Conservation (phyloP, 768 basidiomycete genomes). For the Boletales sp. region DNA sequence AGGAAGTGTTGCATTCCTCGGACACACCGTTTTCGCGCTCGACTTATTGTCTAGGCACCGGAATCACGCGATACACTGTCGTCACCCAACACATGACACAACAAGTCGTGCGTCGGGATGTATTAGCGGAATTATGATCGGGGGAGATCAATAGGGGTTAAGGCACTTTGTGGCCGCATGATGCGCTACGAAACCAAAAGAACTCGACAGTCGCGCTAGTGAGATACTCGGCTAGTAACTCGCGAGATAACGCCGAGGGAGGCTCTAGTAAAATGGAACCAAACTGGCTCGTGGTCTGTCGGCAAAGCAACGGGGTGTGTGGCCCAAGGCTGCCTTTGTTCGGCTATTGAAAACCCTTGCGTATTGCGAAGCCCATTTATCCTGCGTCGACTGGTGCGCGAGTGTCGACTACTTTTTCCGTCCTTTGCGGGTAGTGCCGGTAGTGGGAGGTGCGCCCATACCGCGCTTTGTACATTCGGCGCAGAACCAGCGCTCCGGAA, state of each 20-base stretch:
- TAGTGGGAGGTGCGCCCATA: constrained; percentile 29
- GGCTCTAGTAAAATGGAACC: neutral
- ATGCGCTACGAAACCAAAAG: neutral
- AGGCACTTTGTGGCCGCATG: neutral
- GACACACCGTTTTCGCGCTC: neutral
- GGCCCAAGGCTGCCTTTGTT: neutral
- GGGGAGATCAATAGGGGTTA: constrained; percentile 5
- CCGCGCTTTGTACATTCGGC: constrained; percentile 45
- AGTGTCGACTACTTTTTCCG: constrained; percentile 35
- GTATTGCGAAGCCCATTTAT: neutral
- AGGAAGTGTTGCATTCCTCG: constrained; percentile 4
- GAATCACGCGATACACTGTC: neutral
- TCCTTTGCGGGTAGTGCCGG: constrained; percentile 35
- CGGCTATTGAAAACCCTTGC: neutral
- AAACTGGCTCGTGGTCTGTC: neutral
- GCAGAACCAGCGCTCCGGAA: constrained; percentile 60
- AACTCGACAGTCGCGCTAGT: constrained; percentile 2
- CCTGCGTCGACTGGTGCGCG: no score
- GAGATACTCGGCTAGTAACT: neutral
- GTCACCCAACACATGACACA: constrained; percentile 1
- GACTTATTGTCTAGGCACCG: neutral
- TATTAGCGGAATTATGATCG: neutral
- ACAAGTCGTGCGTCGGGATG: neutral
- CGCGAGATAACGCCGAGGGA: no score
- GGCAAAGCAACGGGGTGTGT: neutral